Base-by-base conservation (phyloP, 768 basidiomycete species). In the Mycena floridula region DNA sequence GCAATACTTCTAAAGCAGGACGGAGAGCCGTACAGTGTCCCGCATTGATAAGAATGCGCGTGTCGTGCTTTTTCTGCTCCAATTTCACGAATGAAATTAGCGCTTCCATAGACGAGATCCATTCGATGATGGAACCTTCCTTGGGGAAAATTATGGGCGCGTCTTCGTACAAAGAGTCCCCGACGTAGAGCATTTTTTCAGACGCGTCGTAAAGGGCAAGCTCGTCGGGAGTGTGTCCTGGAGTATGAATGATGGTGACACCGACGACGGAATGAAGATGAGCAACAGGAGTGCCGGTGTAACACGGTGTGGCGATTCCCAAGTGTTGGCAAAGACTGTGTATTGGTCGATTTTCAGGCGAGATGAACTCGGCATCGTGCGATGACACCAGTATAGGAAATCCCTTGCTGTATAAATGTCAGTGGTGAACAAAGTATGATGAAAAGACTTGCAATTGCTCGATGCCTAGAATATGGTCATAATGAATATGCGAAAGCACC, bases 201-300 rank as follows among this genome's bases (percentile, higher is more conserved):
- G 48, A 54, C 11, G 56, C 59, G 44, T 79, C 74, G 60, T 74
- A 80, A 3, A 78, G 49, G 1, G 75, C 76, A n/a, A 78, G 56
- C 50, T 77, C 71, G 58, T 80, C 79, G 2, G 77, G 78, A 0
- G 73, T 79, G 46, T 81, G 79, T 22, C 78, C 77, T 0, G 77
- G 76, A 0, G 76, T 77, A 48, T 80, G 78, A 44, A 79, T 60
- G 44, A 77, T 60, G 2, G 48, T 63, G 21, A 80, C 49, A 1
- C 66, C 68, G 4, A 51, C 50, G 44, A 77, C 59, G 16, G 44
- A 45, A 42, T 69, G 48, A 15, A 57, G 58, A 50, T 80, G 69
- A 7, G 66, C 65, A 12, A 72, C 69, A n/a, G 79, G 66, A 11
- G 50, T 61, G 8, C 74, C 72, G 4, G 55, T 63, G 51, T 77